Base-by-base conservation (phyloP, 805 yeast species). In the Saturnispora bothae region DNA sequence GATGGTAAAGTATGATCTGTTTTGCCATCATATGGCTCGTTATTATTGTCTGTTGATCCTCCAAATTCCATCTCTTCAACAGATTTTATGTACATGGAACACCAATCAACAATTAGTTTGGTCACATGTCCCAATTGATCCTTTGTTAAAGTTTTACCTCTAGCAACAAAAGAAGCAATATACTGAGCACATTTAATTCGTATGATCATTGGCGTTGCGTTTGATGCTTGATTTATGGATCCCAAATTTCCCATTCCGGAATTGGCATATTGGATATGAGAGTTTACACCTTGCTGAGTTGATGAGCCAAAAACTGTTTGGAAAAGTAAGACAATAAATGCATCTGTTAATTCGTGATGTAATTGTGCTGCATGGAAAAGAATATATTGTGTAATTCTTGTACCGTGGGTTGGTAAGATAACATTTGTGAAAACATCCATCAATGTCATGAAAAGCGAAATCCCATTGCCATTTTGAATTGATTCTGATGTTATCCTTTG, bases 101-200 rank as follows among this genome's bases (percentile, higher is more conserved):
- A 62, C 96, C 96, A 89, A 18, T 79, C 78, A 18, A 81, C 73
- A 30, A 89, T 64, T 54, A 83, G 84, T 42, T 83, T 73, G n/a
- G 84, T 73, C 13, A 92, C 88, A 56, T 83, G 83, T 6, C 79
- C 68, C 16, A 92, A 68, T 58, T 89, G 96, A 28, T 73, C 67
- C 37, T 73, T 72, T 2, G 83, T 65, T 21, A 89, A 64, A 30
- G 73, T 71, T 45, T 76, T 75, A 9, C 95, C 95, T 40, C 98
- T 71, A 1, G 97, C 92, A 42, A 89, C 74, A 52, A 78, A 89
- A 2, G 96, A 84, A 1, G 95, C 78, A 39, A 89, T 68, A 55
- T 92, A 89, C 59, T 92, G 97, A 71, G 88, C 71, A 3, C 96
- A 82, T 63, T 88, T 88, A 47, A 85, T 75, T 48, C 94, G 72